These are phyloP conservation scores for Calonectria hawksworthii DNA, from an alignment of 2,329 filamentous ascomycete genomes.

Conservation along the genomic window DNA sequence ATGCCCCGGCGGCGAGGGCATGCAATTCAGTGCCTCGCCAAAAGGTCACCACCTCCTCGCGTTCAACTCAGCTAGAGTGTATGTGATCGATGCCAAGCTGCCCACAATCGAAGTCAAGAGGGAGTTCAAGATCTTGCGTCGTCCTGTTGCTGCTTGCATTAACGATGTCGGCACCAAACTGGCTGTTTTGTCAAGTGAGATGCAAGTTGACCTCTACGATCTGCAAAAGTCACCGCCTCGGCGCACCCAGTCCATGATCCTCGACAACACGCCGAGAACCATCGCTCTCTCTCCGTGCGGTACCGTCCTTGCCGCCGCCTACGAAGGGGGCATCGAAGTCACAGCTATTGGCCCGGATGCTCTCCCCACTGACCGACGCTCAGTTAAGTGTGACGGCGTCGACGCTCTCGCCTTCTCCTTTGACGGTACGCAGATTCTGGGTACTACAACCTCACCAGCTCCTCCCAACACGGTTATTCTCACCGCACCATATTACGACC, in stretches of 20 bases:
- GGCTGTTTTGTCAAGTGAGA: constrained; percentile 84
- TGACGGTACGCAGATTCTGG: constrained; percentile 83
- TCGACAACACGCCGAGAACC: constrained; percentile 83
- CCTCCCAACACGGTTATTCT: constrained; percentile 81
- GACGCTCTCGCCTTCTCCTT: constrained; percentile 82
- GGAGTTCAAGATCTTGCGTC: constrained; percentile 83
- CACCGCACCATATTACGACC: constrained; percentile 84
- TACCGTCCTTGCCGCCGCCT: constrained; percentile 85
- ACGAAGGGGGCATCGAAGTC: constrained; percentile 91
- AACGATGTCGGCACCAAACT: constrained; percentile 82
- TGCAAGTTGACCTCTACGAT: constrained; percentile 90
- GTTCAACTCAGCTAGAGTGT: constrained; percentile 88
- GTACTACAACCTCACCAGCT: constrained; percentile 76
- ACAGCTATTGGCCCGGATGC: constrained; percentile 78
- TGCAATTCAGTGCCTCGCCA: constrained; percentile 86
- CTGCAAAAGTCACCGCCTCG: constrained; percentile 75
- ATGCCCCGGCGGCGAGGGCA: constrained; percentile 85
- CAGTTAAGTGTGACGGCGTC: constrained; percentile 83
- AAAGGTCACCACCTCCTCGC: constrained; percentile 81
- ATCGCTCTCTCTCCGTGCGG: constrained; percentile 87
- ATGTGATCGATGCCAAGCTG: constrained; percentile 78
- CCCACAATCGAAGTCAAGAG: constrained; percentile 75
- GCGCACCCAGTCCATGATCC: constrained; percentile 79
- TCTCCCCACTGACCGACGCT: constrained; percentile 75
- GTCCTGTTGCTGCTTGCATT: constrained; percentile 83